Evolutionary conservation across 2,329 filamentous ascomycete species (phyloP), one percentile per base, ranked within the genome.

Genomic region (Geoglossum cookeanum): DNA sequence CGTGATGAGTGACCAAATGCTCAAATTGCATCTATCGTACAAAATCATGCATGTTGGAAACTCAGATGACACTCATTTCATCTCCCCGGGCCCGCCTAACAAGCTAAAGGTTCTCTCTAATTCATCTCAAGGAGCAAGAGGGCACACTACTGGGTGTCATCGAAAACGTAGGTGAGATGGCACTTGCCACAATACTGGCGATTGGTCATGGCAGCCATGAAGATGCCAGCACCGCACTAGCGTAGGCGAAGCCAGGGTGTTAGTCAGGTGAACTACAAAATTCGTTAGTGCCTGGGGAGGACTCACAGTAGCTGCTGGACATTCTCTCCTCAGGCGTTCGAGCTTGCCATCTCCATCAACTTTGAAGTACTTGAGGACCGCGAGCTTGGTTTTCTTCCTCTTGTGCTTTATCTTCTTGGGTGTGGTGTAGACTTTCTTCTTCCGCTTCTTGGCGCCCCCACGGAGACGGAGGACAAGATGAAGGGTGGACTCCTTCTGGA

Each of bases 371-470:
- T 98, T 98, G 76, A 98, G 90, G 68, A 98, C 91, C 70, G 92
- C 92, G 75, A 98, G 80, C 86, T 98, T 98, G 84, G 87, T 95
- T 91, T 98, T 98, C 89, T 97, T 98, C 81, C 89, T 86, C 90
- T 98, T 98, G 85, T 98, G 92, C 92, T 98, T 98, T 86, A 98
- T 98, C 89, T 98, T 98, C 90, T 98, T 98, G 75, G 92, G 92
- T 71, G 92, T 98, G 74, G 88, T 97, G 87, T 98, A 98, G 68
- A 98, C 92, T 90, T 98, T 98, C 89, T 95, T 95, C 88, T 98
- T 98, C 77, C 94, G 84, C 87, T 97, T 96, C 89, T 98, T 98
- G 73, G 76, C 90, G 76, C 91, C 92, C 81, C 92, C 92, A 82
- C 91, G 92, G 62, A 98, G 89, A 73, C 92, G 88, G 68, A 98